Conservation (phyloP, 768 basidiomycete genomes). For the Leccinum truebloodii region DNA sequence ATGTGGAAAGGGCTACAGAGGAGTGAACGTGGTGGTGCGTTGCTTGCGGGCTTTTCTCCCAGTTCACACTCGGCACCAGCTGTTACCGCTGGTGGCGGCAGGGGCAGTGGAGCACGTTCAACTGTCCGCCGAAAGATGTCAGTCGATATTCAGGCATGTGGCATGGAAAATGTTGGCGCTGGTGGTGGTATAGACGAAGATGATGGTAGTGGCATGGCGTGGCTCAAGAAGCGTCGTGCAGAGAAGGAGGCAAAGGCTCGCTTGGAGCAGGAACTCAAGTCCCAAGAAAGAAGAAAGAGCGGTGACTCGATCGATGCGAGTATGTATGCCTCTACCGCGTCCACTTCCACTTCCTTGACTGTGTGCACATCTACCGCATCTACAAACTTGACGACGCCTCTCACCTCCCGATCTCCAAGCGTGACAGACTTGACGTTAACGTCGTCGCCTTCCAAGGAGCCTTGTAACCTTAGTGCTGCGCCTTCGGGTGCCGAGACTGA, state of each 20-base stretch:
- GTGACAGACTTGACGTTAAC: constrained; percentile 15
- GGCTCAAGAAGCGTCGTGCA: constrained; percentile 69
- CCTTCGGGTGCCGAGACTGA: neutral
- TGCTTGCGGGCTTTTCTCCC: constrained; percentile 19
- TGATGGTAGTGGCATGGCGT: constrained; percentile 86
- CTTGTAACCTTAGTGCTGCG: neutral
- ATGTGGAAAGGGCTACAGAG: constrained; percentile 31
- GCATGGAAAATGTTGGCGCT: constrained; percentile 29
- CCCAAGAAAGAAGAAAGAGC: constrained; percentile 25
- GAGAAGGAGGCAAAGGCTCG: constrained; percentile 49
- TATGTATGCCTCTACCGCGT: constrained; percentile 25
- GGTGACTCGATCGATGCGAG: constrained; percentile 25
- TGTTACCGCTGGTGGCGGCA: constrained; percentile 18
- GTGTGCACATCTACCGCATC: constrained; percentile 23
- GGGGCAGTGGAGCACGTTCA: constrained; percentile 14
- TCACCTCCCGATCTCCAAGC: constrained; percentile 25
- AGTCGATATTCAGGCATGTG: constrained; percentile 21
- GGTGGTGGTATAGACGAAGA: constrained; percentile 50
- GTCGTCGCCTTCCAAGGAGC: constrained; percentile 6
- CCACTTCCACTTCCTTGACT: constrained; percentile 26
- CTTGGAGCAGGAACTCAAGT: constrained; percentile 18
- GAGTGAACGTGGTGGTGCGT: constrained; percentile 28
- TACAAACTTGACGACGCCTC: constrained; percentile 18
- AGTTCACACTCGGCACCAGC: constrained; percentile 7
- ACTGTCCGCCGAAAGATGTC: constrained; percentile 21